These are phyloP conservation scores for Phytophthora sojae DNA, from an alignment of 352 stramenopile species.

Conservation along the genomic window DNA sequence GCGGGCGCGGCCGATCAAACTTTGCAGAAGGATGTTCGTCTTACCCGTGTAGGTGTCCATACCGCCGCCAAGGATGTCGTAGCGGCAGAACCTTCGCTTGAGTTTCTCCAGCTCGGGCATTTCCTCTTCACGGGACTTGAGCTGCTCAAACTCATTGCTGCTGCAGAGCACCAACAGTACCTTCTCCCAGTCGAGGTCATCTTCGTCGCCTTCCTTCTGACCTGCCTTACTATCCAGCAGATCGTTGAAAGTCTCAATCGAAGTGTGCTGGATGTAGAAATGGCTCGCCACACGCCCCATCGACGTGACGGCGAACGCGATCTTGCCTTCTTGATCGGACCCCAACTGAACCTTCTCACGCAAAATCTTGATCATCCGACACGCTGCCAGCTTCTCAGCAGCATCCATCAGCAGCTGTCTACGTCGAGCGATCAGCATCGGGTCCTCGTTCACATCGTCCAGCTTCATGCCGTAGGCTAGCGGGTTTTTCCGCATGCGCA, in stretches of 20 bases:
- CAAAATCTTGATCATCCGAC: conserved; percentile 87
- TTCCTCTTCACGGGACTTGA: conserved; percentile 97
- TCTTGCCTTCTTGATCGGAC: conserved; percentile 49
- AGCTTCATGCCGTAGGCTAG: conserved; percentile 97
- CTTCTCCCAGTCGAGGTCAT: conserved; percentile 75
- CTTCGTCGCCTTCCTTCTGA: conserved; percentile 42
- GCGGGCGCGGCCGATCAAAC: conserved; percentile 69
- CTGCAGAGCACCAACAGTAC: conserved; percentile 77
- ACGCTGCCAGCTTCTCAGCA: conserved; percentile 75
- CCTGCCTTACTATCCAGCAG: conserved; percentile 79
- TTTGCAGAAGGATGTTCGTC: conserved; percentile 97
- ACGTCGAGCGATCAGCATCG: conserved; percentile 75
- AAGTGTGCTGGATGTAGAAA: conserved; percentile 99
- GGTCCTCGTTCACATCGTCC: conserved; percentile 93
- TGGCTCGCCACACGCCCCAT: conserved; percentile 98
- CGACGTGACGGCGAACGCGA: conserved; percentile 94
- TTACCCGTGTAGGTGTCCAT: conserved; percentile 95
- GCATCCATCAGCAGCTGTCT: conserved; percentile 79
- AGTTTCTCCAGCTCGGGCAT: conserved; percentile 95
- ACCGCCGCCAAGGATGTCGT: conserved; percentile 91
- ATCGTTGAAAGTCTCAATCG: conserved; percentile 98
- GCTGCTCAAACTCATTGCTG: conserved; percentile 96
- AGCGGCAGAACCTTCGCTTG: conserved; percentile 85
- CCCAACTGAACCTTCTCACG: conserved; percentile 58
- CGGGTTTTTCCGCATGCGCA: conserved; percentile 98